Conservation (phyloP, 2,329 filamentous ascomycete genomes). For the Pseudocercospora musae region DNA sequence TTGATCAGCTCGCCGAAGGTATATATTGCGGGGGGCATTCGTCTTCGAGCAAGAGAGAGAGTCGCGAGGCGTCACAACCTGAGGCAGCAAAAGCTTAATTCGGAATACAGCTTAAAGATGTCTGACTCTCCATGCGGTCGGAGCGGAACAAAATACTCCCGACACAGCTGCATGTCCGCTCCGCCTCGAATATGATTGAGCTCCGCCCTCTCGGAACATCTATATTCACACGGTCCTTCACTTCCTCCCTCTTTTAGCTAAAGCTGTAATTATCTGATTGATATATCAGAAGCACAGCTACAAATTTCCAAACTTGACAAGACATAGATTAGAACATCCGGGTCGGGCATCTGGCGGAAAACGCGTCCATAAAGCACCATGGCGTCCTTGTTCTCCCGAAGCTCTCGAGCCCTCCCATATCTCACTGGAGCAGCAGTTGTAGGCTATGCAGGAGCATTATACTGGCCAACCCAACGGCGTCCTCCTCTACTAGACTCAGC, state of each 20-base stretch:
- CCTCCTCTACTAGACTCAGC: constrained; percentile 28
- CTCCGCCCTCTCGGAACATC: too few species aligned
- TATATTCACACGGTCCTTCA: too few species aligned
- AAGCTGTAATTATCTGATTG: neutral
- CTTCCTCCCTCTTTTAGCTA: too few species aligned
- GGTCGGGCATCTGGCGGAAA: neutral
- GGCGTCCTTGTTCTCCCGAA: constrained; percentile 17
- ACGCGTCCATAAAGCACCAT: constrained; percentile 7
- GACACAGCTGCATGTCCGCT: neutral
- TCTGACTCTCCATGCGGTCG: neutral
- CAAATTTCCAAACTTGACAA: neutral
- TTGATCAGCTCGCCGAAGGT: neutral
- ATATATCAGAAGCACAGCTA: neutral
- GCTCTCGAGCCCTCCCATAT: constrained; percentile 19
- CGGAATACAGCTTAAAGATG: neutral
- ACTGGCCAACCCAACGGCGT: constrained; percentile 7
- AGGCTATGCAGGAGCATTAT: constrained; percentile 17
- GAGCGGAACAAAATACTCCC: neutral
- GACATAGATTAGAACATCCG: neutral
- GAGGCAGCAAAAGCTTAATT: neutral
- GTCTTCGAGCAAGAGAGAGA: neutral
- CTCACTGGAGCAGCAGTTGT: constrained; percentile 16
- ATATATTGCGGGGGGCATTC: too few species aligned
- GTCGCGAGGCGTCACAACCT: neutral
- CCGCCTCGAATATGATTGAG: too few species aligned